Percentiles rank a stretch among this genome's conserved stretches.
Evolutionary conservation across 1,284 basidiomycete genomes (phyloP).

Genomic region (Vanrija pseudolonga): DNA sequence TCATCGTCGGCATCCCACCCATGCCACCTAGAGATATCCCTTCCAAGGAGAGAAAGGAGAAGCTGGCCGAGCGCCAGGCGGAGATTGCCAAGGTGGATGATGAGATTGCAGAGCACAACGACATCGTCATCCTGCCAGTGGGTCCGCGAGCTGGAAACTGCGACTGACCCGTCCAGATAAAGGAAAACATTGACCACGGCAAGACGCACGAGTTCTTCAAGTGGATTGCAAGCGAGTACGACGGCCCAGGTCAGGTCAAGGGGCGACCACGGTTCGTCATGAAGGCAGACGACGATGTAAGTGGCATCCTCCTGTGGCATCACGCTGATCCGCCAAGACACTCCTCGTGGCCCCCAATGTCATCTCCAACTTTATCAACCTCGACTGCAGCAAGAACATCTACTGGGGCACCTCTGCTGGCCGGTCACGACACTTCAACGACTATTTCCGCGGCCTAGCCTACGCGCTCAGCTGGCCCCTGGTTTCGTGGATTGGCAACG

Average conservation of each 20-base stretch:
- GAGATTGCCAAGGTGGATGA: conserved; percentile 19
- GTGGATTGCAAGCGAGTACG: conserved; percentile 45
- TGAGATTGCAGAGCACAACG: conserved; percentile 42
- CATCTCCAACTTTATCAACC: conserved; percentile 41
- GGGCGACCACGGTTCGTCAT: conserved; percentile 49
- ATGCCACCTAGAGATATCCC: too few relatives aligned
- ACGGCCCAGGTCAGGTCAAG: conserved; percentile 38
- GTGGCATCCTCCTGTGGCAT: conserved; percentile 6
- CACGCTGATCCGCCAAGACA: conserved; percentile 30
- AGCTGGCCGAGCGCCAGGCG: conserved; percentile 13
- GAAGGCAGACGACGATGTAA: conserved; percentile 51
- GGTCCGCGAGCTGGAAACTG: conserved; percentile 6
- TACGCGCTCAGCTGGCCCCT: conserved; percentile 52
- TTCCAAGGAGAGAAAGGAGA: not conserved
- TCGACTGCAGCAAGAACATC: conserved; percentile 49
- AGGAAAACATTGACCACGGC: conserved; percentile 49
- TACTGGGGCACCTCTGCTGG: conserved; percentile 51
- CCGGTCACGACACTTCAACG: conserved; percentile 40
- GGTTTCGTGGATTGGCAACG: conserved; percentile 48
- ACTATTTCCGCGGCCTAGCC: conserved; percentile 50
- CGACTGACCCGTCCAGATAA: conserved; percentile 25
- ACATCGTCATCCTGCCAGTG: conserved; percentile 49
- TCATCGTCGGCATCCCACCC: conserved; percentile 45
- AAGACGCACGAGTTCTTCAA: conserved; percentile 51
- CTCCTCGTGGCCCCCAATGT: conserved; percentile 50